phyloP scores from a whole-genome alignment of 1,284 basidiomycete species.

The Takashimella tepidaria region DNA sequence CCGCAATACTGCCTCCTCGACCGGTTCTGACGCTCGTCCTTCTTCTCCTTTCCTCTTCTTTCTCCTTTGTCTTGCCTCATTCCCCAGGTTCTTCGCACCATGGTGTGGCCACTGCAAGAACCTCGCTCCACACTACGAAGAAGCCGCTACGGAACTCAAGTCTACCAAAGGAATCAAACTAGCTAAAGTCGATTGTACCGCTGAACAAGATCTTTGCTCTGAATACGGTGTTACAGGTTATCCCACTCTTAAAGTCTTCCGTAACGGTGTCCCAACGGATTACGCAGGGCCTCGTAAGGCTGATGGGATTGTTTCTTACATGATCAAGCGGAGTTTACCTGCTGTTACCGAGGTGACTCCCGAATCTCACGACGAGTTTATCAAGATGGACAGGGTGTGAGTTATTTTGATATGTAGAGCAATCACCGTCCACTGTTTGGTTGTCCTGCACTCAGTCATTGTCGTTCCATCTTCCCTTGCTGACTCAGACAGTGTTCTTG shows the following conservation, averaged over 20 bases:
- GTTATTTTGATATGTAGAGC: slow-evolving; percentile 13
- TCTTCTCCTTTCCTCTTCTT: background rate
- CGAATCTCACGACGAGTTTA: slow-evolving; percentile 78
- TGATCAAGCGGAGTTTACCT: slow-evolving; percentile 98
- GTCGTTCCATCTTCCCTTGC: slow-evolving; percentile 1
- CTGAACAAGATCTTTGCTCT: slow-evolving; percentile 79
- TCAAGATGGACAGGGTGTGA: slow-evolving; percentile 75
- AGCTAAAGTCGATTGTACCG: slow-evolving; percentile 94
- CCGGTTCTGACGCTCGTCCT: background rate
- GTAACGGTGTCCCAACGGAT: slow-evolving; percentile 68
- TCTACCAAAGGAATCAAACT: slow-evolving; percentile 77
- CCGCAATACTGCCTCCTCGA: background rate
- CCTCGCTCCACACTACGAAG: slow-evolving; percentile 89
- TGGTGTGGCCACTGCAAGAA: slow-evolving; percentile 50
- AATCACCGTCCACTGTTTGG: too few relatives aligned
- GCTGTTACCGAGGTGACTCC: slow-evolving; percentile 77
- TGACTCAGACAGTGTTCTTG: slow-evolving; percentile 56
- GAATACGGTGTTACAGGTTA: slow-evolving; percentile 72
- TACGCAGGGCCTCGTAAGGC: slow-evolving; percentile 88
- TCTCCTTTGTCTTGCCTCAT: too few relatives aligned
- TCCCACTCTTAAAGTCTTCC: slow-evolving; percentile 74
- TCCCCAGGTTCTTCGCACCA: slow-evolving; percentile 41
- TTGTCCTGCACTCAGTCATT: too few relatives aligned
- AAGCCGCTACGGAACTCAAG: slow-evolving; percentile 89
- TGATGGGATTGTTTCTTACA: slow-evolving; percentile 95